Base-by-base conservation (phyloP, 441 rosid species). In the Adansonia gregorii region DNA sequence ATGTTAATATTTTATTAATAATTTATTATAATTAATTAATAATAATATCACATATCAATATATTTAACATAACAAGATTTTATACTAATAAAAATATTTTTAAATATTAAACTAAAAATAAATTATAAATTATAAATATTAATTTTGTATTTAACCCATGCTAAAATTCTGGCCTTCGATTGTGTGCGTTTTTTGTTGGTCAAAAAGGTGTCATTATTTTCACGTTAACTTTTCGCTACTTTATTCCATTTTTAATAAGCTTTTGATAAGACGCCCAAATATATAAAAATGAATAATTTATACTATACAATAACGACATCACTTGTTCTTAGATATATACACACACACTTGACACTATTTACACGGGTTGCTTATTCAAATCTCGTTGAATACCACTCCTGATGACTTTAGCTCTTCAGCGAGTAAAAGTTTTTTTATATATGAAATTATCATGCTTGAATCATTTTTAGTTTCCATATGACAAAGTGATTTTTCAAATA, bases 181-280 rank as follows among this genome's bases (percentile, higher is more conserved):
- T 52, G 72, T 65, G 2, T 8, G 10, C 20, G 12, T 73, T 55
- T 73, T 27, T 58, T 20, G 19, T 73, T 48, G 83, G 82, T 75
- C 69, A 74, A 82, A 78, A 82, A 78, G 83, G 43, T 51, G 9
- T 45, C 41, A 14, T 72, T 72, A 43, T 69, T 41, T 1, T 80
- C 12, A 46, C 56, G 5, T 69, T 54, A 0, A 60, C 79, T 59
- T 72, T 67, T 43, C 7, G 15, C 35, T 24, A 11, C 31, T 45
- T 43, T 3, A 4, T 67, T 67, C 15, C 6, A 45, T 35, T 7
- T 64, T 64, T 64, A 35, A 15, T 64, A 14, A 15, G 15, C 68
- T 15, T 64, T 39, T 64, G 24, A 2, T 0, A 15, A 31, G 67
- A 54, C 17, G 11, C 58, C 17, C 5, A 12, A 4, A 52, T 15